Evolutionary conservation across 768 basidiomycete species (phyloP).

Genomic region (Bullera alba): DNA sequence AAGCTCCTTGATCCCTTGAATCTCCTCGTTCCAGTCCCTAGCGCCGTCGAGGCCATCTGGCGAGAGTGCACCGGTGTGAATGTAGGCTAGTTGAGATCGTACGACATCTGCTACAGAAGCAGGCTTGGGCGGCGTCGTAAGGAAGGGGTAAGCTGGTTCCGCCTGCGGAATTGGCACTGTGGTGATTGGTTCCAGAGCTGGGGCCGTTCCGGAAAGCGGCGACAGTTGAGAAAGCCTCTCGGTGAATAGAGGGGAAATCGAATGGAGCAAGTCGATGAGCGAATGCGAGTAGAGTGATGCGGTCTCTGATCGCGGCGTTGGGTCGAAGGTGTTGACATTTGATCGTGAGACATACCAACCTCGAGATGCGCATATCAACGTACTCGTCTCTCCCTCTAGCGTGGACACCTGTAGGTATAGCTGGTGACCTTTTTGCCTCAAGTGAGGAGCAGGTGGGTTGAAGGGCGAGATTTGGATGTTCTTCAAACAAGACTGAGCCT

Average conservation of each 20-base stretch:
- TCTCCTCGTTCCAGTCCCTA: constrained; percentile 51
- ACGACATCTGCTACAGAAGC: constrained; percentile 42
- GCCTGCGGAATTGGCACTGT: constrained; percentile 47
- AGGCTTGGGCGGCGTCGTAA: constrained; percentile 41
- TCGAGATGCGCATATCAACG: constrained; percentile 46
- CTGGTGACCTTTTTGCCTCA: constrained; percentile 48
- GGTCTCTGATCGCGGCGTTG: constrained; percentile 40
- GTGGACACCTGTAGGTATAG: constrained; percentile 48
- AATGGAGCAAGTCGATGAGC: constrained; percentile 48
- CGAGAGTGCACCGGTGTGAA: constrained; percentile 46
- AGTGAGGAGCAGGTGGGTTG: constrained; percentile 49
- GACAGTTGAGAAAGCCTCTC: constrained; percentile 26
- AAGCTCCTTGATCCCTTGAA: constrained; percentile 48
- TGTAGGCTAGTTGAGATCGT: constrained; percentile 48
- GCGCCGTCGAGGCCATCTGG: constrained; percentile 47
- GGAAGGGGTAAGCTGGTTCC: constrained; percentile 47
- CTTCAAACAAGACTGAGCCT: constrained; percentile 38
- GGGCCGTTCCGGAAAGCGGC: constrained; percentile 26
- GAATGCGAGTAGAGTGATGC: constrained; percentile 38
- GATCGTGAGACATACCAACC: constrained; percentile 49
- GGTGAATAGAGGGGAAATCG: constrained; percentile 47
- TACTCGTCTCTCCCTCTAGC: constrained; percentile 48
- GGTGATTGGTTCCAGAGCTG: constrained; percentile 40
- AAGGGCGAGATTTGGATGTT: constrained; percentile 47
- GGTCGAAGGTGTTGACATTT: constrained; percentile 47